Base-by-base conservation (phyloP, 345 rosid genomes). In the Syzygium grande region DNA sequence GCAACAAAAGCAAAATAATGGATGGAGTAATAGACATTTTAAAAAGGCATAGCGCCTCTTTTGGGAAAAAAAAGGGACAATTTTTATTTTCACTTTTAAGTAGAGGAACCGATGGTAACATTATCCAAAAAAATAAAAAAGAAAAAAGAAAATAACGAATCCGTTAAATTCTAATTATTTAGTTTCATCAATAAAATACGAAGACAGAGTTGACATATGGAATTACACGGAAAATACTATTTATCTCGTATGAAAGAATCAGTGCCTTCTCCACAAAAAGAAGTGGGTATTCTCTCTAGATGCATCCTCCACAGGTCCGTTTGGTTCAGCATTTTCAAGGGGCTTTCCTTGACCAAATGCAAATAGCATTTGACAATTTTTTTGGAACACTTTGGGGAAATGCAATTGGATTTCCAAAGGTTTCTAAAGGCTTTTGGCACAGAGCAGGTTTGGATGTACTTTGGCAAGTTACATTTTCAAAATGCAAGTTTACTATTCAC, bases 361-460 rank as follows among this genome's bases (percentile, higher is more conserved):
- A 43, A 43, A 43, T 43, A 43, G 46, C 7, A 43, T 43, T 43
- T 43, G 46, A 43, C 46, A 43, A 43, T 43, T 43, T 3, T 43
- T 43, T 5, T 43, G 46, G 46, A 43, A 43, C 46, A 6, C 46
- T 43, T 43, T 43, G 46, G 46, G 46, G 1, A 43, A 43, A 43
- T 43, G 46, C 7, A 43, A 43, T 43, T 43, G 7, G 7, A 43
- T 6, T 43, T 43, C 46, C 46, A 5, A 43, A 43, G 46, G 46
- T 7, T 43, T 43, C 46, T 43, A 43, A 43, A 43, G 46, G 46
- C 46, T 7, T 43, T 43, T 43, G 46, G 46, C 46, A 43, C 7
- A 43, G 0, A 1, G 46, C 5, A 6, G 7, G 46, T 43, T 7
- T 43, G 7, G 1, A 43, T 0, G 46, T 43, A 43, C 46, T 1